phyloP scores from a whole-genome alignment of 164 flowering plant species.

The Stephania yunnanensis region DNA sequence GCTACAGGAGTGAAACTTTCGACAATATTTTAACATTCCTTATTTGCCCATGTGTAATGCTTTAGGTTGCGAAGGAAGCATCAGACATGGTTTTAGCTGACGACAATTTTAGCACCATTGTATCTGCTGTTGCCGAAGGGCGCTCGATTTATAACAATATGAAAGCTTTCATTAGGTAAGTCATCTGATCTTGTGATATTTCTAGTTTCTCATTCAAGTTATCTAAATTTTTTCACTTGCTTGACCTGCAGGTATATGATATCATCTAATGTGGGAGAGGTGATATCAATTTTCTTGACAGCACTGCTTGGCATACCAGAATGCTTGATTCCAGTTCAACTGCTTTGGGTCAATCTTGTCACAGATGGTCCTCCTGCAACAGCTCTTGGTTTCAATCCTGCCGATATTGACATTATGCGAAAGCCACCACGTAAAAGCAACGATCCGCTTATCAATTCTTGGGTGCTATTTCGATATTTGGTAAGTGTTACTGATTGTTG shows the following conservation, averaged over 20 bases:
- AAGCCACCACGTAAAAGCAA: slow-evolving; percentile 85
- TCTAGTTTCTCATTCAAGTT: neutral
- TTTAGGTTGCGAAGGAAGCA: slow-evolving; percentile 95
- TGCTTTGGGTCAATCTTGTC: slow-evolving; percentile 92
- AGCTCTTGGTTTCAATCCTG: slow-evolving; percentile 91
- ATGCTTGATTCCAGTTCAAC: slow-evolving; percentile 89
- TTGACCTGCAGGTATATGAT: slow-evolving; percentile 76
- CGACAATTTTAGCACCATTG: slow-evolving; percentile 84
- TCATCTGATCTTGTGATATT: neutral
- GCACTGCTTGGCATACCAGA: slow-evolving; percentile 90
- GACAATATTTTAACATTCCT: neutral
- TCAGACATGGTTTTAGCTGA: slow-evolving; percentile 94
- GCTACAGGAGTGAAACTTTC: neutral
- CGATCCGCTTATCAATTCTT: slow-evolving; percentile 70
- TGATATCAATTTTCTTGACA: slow-evolving; percentile 81
- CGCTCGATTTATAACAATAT: slow-evolving; percentile 85
- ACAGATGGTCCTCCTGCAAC: slow-evolving; percentile 99
- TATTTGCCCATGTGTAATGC: neutral
- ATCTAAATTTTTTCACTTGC: slow-evolving; percentile 2
- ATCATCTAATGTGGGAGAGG: slow-evolving; percentile 95
- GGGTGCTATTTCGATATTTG: slow-evolving; percentile 84
- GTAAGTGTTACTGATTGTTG: slow-evolving; percentile 27
- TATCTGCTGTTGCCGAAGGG: slow-evolving; percentile 87
- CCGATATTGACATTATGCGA: slow-evolving; percentile 79
- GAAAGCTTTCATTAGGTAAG: slow-evolving; percentile 90